Conservation (phyloP, 345 rosid genomes). For the Rhodamnia rubescens region DNA sequence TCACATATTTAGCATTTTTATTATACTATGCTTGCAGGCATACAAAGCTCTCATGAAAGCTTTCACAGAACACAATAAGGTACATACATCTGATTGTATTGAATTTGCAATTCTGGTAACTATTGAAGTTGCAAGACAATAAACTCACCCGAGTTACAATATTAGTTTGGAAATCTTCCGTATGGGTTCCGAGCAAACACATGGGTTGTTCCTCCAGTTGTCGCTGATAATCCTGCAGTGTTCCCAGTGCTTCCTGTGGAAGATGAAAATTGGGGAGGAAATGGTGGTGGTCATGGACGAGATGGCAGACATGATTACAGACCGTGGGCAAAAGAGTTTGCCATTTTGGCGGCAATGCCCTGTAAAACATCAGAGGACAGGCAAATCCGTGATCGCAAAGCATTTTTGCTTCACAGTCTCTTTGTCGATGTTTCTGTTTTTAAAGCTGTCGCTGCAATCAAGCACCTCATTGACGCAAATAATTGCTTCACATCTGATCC, state of each 20-base stretch:
- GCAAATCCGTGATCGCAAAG: conserved; percentile 82
- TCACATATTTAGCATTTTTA: neutral
- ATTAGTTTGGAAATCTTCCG: conserved; percentile 94
- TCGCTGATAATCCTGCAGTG: conserved; percentile 54
- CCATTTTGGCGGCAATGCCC: conserved; percentile 83
- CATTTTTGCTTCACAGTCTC: conserved; percentile 77
- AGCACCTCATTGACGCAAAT: conserved; percentile 27
- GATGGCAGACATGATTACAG: conserved; percentile 50
- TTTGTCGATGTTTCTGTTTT: conserved; percentile 81
- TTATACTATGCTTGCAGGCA: conserved; percentile 42
- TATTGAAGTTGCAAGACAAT: neutral
- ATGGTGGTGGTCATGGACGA: conserved; percentile 81
- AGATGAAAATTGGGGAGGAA: conserved; percentile 90
- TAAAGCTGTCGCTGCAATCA: conserved; percentile 58
- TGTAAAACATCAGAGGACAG: conserved; percentile 95
- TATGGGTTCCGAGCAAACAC: conserved; percentile 90
- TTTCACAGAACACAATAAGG: conserved; percentile 88
- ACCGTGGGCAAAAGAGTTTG: conserved; percentile 85
- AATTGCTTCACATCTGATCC: conserved; percentile 17
- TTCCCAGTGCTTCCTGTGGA: conserved; percentile 74
- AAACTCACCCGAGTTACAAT: neutral
- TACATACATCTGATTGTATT: conserved; percentile 4
- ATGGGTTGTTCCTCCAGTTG: conserved; percentile 92
- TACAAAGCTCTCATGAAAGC: conserved; percentile 85
- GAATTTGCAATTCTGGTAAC: neutral